A percentile compares a stretch with the other conserved stretches of the same genome.
Conservation (phyloP, 2,329 filamentous ascomycete genomes). For the Pleurostoma richardsiae region DNA sequence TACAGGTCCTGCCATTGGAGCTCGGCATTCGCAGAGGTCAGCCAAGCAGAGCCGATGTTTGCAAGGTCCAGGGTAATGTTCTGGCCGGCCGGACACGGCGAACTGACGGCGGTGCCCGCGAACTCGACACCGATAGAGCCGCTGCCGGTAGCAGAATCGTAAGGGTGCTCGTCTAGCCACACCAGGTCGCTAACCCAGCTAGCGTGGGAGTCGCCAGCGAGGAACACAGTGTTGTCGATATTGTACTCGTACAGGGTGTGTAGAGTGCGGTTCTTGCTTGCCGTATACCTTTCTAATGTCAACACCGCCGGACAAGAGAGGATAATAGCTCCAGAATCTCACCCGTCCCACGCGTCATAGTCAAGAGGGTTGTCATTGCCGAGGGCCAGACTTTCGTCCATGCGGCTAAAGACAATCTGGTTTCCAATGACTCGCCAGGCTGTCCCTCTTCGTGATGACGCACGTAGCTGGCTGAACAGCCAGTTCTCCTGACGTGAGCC, state of each 20-base stretch:
- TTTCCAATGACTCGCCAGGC: slow-evolving; percentile 68
- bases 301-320: too few species aligned
- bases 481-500: slow-evolving; percentile 68
- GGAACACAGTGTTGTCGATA: slow-evolving; percentile 68
- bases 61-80: slow-evolving; percentile 50
- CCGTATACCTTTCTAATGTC: slow-evolving; percentile 38
- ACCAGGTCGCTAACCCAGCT: slow-evolving; percentile 56
- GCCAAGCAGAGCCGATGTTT: slow-evolving; percentile 36
- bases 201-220: slow-evolving; percentile 65
- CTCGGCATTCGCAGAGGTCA: slow-evolving; percentile 51
- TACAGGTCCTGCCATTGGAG: slow-evolving; percentile 71
- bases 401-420: slow-evolving; percentile 58
- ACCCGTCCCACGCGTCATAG: slow-evolving; percentile 40
- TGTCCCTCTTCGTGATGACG: slow-evolving; percentile 58
- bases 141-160: slow-evolving; percentile 45
- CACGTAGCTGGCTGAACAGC: slow-evolving; percentile 58
- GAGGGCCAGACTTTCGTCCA: slow-evolving; percentile 23
- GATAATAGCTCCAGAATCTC: background rate
- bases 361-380: slow-evolving; percentile 34
- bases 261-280: slow-evolving; percentile 68
- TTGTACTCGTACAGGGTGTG: slow-evolving; percentile 61
- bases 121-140: slow-evolving; percentile 59
- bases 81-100: slow-evolving; percentile 51
- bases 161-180: slow-evolving; percentile 50
- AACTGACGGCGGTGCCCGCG: slow-evolving; percentile 63